Base-by-base conservation (phyloP, 306 rosid genomes). In the Cicer judaicum region DNA sequence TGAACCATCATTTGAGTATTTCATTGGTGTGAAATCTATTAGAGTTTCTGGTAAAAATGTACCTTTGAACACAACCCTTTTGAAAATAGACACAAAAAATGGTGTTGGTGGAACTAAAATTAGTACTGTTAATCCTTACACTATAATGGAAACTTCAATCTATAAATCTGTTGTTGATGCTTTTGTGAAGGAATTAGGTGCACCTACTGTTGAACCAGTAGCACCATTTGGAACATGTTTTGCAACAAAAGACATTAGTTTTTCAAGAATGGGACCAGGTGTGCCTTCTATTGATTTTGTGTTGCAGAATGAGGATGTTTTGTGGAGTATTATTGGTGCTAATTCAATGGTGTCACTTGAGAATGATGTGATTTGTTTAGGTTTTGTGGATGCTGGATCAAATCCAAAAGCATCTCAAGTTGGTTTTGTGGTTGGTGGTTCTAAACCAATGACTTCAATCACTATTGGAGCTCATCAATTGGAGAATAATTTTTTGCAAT, bases 41-140 rank as follows among this genome's bases (percentile, higher is more conserved):
- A 78, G n/a, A 19, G 62, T 92, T 14, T 64, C 76, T 15, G 80
- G 34, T 0, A 79, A 82, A 4, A 40, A 50, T 2, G 87, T 92
- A 0, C 42, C 79, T 0, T n/a, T 88, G 39, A 84, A 86, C 11
- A 18, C 76, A 29, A 68, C 87, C 2, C 80, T 84, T 13, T 80
- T 92, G 2, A 42, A 83, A 10, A 65, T 89, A 54, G 69, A 87
- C 55, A 8, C 36, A 29, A 29, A 13, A 15, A 50, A 87, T 7
- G 93, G 93, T 0, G 0, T 47, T 14, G 93, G 98, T 5, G 98
- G 98, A 42, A 92, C 96, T 0, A 90, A 87, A 60, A 85, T 92
- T 11, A 90, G 92, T 64, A 83, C 89, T 4, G 85, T 83, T 5
- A 49, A 79, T 48, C 98, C 91, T 0, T 85, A 84, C 81, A 86